A percentile compares a stretch with the other conserved stretches of the same genome.
Evolutionary conservation across 225 moss, liverwort and hornwort genomes (phyloP).

Genomic region (Bryoerythrophyllum caledonicum): DNA sequence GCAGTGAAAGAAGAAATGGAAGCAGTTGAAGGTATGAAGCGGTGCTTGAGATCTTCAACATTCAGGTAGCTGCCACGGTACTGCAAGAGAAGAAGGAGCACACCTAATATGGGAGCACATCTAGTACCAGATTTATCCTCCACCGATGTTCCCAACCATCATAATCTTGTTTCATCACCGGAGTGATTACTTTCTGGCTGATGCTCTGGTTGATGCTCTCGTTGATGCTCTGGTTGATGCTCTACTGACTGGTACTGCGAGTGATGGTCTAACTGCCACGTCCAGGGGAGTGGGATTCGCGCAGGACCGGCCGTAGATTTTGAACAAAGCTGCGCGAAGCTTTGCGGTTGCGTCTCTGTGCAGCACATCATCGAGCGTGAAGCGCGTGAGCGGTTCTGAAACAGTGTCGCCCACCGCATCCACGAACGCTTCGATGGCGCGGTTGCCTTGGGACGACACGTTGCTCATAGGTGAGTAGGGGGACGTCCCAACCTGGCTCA

Average conservation of each 20-base stretch:
- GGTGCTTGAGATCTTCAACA: slow-evolving; percentile 14
- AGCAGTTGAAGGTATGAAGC: slow-evolving; percentile 10
- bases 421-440: slow-evolving; percentile 28
- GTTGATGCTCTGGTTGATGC: slow-evolving; percentile 11
- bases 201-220: slow-evolving; percentile 1
- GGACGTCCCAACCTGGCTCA: slow-evolving; percentile 27
- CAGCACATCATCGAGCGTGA: slow-evolving; percentile 55
- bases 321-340: slow-evolving; percentile 54
- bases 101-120: slow-evolving; percentile 3
- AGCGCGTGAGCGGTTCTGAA: slow-evolving; percentile 23
- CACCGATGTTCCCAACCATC: slow-evolving; percentile 16
- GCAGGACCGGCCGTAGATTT: slow-evolving; percentile 40
- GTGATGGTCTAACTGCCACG: slow-evolving; percentile 24
- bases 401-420: slow-evolving; percentile 20
- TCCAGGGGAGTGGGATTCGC: slow-evolving; percentile 38
- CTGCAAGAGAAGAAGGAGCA: slow-evolving; percentile 18
- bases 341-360: slow-evolving; percentile 34
- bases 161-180: slow-evolving; percentile 15
- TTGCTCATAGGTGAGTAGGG: slow-evolving; percentile 38
- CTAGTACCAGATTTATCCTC: slow-evolving; percentile 14
- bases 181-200: slow-evolving; percentile 27
- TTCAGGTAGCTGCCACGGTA: slow-evolving; percentile 13
- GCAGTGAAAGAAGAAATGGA: slow-evolving; percentile 11
- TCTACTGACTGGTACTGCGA: background rate
- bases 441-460: slow-evolving; percentile 35